Evolutionary conservation across 352 stramenopile species (phyloP), one percentile per base, ranked within the genome.

Genomic region (Globisporangium perplexum): DNA sequence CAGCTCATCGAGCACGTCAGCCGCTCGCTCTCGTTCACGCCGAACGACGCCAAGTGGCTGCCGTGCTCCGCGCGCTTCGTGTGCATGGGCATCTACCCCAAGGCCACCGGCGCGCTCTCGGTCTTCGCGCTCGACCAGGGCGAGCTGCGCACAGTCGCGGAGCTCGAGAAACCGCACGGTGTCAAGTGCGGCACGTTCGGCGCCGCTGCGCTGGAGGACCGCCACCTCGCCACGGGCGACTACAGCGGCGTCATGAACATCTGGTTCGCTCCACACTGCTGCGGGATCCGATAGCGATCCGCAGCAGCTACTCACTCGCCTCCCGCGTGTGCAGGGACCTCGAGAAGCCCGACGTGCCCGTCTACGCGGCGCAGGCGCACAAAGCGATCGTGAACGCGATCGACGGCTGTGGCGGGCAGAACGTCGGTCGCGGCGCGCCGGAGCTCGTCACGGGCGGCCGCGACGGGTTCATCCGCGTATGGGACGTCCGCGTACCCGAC

Each of bases 141-240:
- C 20, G 79, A 96, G 44, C 65, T 92, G 31, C 74, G 82, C 58
- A 85, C 81, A 20, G 53, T 74, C 47, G 58, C 59, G 2, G 82
- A 88, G 66, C 57, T 88, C 38, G 81, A 97, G 62, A 93, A 90
- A 51, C 71, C 73, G 14, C 64, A 97, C 39, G 96, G 93, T 31
- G 88, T 99, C 68, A 99, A 99, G 66, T 98, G 94, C 61, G 85
- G 82, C 22, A 98, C 96, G 11, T 98, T 99, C 69, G 95, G 92
- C 15, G 93, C 94, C 18, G 97, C 93, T 22, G 72, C 83, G 23
- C 63, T 97, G 4, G 88, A 96, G 50, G 78, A 96, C 36, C 71
- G 91, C 15, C 86, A 97, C 60, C 51, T 98, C 36, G 90, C 86
- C 10, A 88, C 81, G 2, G 86, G 83, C 26, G 83, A 92, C 65